Base-by-base conservation (phyloP, 371 early-diverging fungal genomes). In the Rhizopus sp. region DNA sequence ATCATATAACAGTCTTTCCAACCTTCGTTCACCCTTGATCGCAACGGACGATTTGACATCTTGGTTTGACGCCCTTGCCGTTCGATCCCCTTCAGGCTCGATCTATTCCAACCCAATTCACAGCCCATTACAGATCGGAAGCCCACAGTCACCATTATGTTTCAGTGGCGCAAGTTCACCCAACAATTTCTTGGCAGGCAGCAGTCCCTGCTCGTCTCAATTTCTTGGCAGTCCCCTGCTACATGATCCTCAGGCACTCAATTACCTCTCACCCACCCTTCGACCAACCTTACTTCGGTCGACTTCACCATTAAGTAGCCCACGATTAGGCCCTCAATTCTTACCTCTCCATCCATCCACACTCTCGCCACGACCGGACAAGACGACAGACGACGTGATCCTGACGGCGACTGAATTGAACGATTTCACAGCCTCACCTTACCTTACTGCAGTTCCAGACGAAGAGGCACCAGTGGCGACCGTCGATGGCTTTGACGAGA, bases 11-110 rank as follows among this genome's bases (percentile, higher is more conserved):
- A 44, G 59, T 32, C 17, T 59, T 33, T n/a, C 51, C 4, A 53
- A 53, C 40, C 31, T 17, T 23, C 37, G 31, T 37, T 61, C 44
- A 7, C 55, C 62, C n/a, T 52, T 38, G 40, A 10, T 39, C 16
- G 49, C 59, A 16, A 38, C 52, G 15, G 61, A 65, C 5, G 66
- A 65, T n/a, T 38, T 65, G 41, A 39, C 66, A 10, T 16, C 57
- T 7, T 54, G 50, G 32, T 65, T 65, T 40, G 66, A 65, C 31
- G 53, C 53, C n/a, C 40, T 65, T 12, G 66, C 55, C 38, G 66
- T 65, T 3, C 40, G 48, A 34, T 65, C 66, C 15, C 66, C 66
- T 32, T 50, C 57, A 33, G 53, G 53, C 5, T 64, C 64, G 4
- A 51, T 48, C 44, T 50, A 57, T 63, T 53, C 58, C 3, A 50